Evolutionary conservation across 345 rosid genomes (phyloP).

Genomic region (Corymbia maculata): DNA sequence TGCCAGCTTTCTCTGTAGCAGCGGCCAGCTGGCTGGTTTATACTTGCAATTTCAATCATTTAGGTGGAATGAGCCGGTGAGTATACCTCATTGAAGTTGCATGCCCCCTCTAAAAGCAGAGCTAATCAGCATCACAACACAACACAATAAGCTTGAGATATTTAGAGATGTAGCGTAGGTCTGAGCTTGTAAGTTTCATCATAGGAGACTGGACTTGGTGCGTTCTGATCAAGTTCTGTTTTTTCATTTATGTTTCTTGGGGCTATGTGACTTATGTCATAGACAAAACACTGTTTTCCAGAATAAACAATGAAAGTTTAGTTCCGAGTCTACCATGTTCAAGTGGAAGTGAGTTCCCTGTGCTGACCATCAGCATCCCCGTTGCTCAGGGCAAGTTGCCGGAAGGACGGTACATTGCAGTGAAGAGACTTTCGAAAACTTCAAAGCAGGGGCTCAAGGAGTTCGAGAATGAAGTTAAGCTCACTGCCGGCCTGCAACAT

Average conservation of each 20-base stretch:
- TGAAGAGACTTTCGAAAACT: conserved; percentile 26
- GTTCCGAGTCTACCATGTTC: background rate
- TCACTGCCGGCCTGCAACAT: conserved; percentile 33
- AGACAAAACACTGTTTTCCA: background rate
- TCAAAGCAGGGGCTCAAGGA: conserved; percentile 30
- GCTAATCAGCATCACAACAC: background rate
- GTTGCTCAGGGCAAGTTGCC: conserved; percentile 11
- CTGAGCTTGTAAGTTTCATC: background rate
- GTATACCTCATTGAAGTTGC: background rate
- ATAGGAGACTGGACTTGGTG: background rate
- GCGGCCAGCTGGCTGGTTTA: background rate
- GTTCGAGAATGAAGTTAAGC: conserved; percentile 22
- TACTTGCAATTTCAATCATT: background rate
- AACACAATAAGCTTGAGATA: background rate
- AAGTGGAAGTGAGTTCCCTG: background rate
- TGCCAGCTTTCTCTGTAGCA: background rate
- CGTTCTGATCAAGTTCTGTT: background rate
- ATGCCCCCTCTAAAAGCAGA: background rate
- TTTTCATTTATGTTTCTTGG: background rate
- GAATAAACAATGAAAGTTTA: background rate
- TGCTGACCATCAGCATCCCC: background rate
- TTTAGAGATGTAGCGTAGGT: background rate
- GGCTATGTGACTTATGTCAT: background rate
- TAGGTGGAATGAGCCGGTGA: background rate
- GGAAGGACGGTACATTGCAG: conserved; percentile 28